Percentiles rank a stretch among this genome's conserved stretches.
Conservation (phyloP, 1,284 basidiomycete species). For the Tausonia pullulans region DNA sequence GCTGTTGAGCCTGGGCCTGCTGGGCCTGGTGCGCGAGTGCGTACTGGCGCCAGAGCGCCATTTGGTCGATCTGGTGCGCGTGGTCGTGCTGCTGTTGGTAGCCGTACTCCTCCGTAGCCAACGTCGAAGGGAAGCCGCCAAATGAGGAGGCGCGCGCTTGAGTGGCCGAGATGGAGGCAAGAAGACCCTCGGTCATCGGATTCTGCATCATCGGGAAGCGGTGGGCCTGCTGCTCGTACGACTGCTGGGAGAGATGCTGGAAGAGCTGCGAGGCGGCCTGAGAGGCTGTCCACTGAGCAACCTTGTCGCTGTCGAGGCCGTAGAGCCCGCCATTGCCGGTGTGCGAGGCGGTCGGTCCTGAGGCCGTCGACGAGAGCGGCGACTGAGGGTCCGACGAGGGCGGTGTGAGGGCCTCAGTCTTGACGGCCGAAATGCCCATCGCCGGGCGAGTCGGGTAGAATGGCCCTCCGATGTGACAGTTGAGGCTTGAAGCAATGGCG, state of each 20-base stretch:
- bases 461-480: slow-evolving; percentile 17
- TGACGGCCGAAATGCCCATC: slow-evolving; percentile 1
- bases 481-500: slow-evolving; percentile 20
- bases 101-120: not conserved
- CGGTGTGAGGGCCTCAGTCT: slow-evolving; percentile 14
- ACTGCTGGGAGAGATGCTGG: slow-evolving; percentile 9
- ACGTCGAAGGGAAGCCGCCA: not conserved
- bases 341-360: not conserved
- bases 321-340: not conserved
- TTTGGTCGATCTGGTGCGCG: not conserved
- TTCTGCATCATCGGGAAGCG: slow-evolving; percentile 2
- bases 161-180: slow-evolving; percentile 13
- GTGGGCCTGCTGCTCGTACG: not conserved
- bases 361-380: slow-evolving; percentile 2
- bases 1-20: slow-evolving; percentile 3
- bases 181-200: slow-evolving; percentile 9
- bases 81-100: not conserved
- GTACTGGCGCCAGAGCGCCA: slow-evolving; percentile 3
- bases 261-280: slow-evolving; percentile 20
- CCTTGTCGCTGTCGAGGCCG: slow-evolving; percentile 16
- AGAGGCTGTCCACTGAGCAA: not conserved
- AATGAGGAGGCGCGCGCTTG: slow-evolving; percentile 3
- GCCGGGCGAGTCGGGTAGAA: slow-evolving; percentile 24
- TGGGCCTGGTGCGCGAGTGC: slow-evolving; percentile 3
- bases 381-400: slow-evolving; percentile 5